Evolutionary conservation across 805 yeast genomes (phyloP), one percentile per base, ranked within the genome.

Genomic region (Isabelozyma gotoi): DNA sequence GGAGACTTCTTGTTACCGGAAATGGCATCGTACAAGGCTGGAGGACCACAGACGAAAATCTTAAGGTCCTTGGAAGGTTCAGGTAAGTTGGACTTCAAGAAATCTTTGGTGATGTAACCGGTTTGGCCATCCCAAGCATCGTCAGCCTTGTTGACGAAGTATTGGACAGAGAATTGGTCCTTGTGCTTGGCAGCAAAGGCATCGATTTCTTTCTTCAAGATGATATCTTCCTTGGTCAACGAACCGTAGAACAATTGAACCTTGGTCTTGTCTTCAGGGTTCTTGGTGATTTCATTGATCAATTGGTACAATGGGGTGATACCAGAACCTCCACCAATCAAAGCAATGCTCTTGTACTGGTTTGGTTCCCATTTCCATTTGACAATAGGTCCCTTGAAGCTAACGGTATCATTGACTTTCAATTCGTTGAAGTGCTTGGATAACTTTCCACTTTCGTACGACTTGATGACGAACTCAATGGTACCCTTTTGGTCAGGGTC

Each of bases 301-400:
- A 94, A 71, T 76, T 94, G 99, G 77, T 78, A 91, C 68, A 94
- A 77, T 47, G 99, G 99, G 38, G 97, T 88, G 66, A 94, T 91
- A 70, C 98, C 98, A 40, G 96, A 78, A 62, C 99, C 99, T 60
- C 96, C 99, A 57, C 97, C 98, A 55, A 94, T 75, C 63, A 94
- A 78, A 45, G 85, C 81, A 63, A 94, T 81, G 52, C 81, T 73
- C 59, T 86, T 80, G 74, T 80, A 92, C 63, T 83, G 80, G 77
- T 94, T 92, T 55, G 92, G 85, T 57, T 78, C 78, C 89, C 95
- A 88, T 63, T 85, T 81, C 88, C 94, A 91, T 76, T 94, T 94
- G 59, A 77, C 74, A 52, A 90, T 78, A 52, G 98, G 98, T 40
- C 99, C 99, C 76, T 90, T 92, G 78, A 94, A 86, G 7, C 96